Conservation (phyloP, 306 rosid species). For the Ammopiptanthus mongolicus region DNA sequence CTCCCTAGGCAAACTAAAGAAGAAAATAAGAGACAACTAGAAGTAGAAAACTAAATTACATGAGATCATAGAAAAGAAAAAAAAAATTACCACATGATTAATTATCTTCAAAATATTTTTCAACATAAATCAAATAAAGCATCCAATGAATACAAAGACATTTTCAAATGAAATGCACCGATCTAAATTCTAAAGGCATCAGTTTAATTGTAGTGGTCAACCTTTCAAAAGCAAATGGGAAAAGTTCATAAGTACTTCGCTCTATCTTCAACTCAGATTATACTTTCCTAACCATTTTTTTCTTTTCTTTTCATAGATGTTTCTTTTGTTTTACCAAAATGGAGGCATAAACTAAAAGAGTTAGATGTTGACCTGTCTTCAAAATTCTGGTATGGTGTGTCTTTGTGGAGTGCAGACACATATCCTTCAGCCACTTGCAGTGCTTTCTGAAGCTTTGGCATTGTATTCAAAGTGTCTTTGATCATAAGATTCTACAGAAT, state of each 20-base stretch:
- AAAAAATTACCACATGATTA: background rate
- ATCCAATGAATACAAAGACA: background rate
- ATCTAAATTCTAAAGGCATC: background rate
- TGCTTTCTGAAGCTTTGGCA: conserved; percentile 70
- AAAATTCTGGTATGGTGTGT: conserved; percentile 58
- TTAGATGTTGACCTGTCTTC: conserved; percentile 54
- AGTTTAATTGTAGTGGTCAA: background rate
- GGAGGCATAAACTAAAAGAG: background rate
- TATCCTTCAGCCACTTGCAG: conserved; percentile 57
- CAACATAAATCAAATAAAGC: background rate
- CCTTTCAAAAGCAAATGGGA: background rate
- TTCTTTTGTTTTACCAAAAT: background rate
- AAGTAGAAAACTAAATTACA: background rate
- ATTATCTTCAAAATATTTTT: background rate
- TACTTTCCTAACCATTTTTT: background rate
- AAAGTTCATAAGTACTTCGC: background rate
- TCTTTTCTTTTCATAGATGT: background rate
- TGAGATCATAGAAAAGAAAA: background rate
- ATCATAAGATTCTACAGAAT: conserved; percentile 76
- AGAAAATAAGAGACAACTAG: background rate
- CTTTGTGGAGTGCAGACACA: conserved; percentile 52
- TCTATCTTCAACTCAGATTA: background rate
- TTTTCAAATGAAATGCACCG: background rate
- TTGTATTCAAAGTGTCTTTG: conserved; percentile 55
- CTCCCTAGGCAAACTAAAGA: background rate